Evolutionary conservation across 2,329 filamentous ascomycete genomes (phyloP), one percentile per base, ranked within the genome.

Genomic region (Claviceps sp.): DNA sequence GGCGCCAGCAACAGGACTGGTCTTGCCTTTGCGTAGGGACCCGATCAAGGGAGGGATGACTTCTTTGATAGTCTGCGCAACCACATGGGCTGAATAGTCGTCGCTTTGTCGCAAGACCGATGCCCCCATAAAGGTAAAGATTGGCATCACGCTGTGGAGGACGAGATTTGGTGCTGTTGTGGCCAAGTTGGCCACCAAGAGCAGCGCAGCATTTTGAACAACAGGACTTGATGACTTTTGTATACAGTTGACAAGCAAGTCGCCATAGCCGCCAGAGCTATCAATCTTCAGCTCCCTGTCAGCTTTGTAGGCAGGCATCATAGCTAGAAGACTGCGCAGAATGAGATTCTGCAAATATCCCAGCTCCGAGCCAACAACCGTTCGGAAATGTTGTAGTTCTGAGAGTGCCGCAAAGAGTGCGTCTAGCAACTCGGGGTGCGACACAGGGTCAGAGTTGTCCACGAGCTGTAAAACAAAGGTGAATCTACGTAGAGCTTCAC

Each of bases 121-220:
- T 44, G 85, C 86, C 43, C 91, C 89, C 84, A 97, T 96, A 64
- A 97, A 96, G 0, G 93, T 97, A 70, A 98, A 98, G 50, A 98
- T 91, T 13, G 93, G 93, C 93, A 98, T 98, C 50, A 98, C 88
- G 59, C 89, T 96, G 68, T 98, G 91, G 52, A 98, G 76, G 3
- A 98, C 88, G 47, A 95, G 73, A 64, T 95, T 90, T 0, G 94
- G 93, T 0, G 88, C 88, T 58, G 90, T 86, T 40, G 85, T 85
- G 22, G 93, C 91, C 42, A 98, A 75, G 52, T 83, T 85, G 23
- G 91, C 89, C 53, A 97, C 87, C 26, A 98, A 74, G 8, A 97
- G 78, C 14, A 98, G 75, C 4, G 93, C 90, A 5, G 85, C 83
- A 62, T 95, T 96, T 64, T 97, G 94, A 6, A 98, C 89, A 56